Conservation (phyloP, 208 protist species). For the Endotrypanum monterogeii region DNA sequence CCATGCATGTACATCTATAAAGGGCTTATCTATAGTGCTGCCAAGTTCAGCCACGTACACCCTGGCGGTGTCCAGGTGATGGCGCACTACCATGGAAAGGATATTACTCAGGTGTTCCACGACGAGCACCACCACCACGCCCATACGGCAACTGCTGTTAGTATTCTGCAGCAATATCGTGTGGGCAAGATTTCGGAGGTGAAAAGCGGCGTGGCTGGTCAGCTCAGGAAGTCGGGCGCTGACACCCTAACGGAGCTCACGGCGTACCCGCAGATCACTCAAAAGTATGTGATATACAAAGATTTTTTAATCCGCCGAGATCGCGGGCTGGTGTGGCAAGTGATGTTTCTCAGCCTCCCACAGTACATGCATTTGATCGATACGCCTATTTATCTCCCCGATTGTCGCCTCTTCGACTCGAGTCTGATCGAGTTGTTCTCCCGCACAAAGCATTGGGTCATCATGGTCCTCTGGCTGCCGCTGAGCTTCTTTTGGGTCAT, state of each 20-base stretch:
- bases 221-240: constrained; percentile 20
- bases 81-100: constrained; percentile 45
- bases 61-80: constrained; percentile 72
- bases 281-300: constrained; percentile 45
- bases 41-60: constrained; percentile 72
- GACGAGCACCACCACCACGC: constrained; percentile 59
- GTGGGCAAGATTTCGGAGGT: constrained; percentile 31
- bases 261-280: constrained; percentile 51
- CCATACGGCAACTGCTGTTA: constrained; percentile 42
- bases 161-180: constrained; percentile 55
- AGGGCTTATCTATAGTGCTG: constrained; percentile 75
- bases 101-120: constrained; percentile 45
- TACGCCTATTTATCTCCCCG: constrained; percentile 40
- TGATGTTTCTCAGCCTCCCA: constrained; percentile 38
- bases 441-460: constrained; percentile 50
- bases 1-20: constrained; percentile 57
- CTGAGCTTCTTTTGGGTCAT: constrained; percentile 42
- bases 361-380: constrained; percentile 57
- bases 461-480: constrained; percentile 45
- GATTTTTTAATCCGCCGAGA: constrained; percentile 51
- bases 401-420: constrained; percentile 54
- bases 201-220: constrained; percentile 8
- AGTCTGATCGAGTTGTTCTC: constrained; percentile 49
- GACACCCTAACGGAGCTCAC: constrained; percentile 50
- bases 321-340: constrained; percentile 47